phyloP scores from a whole-genome alignment of 2,329 filamentous ascomycete genomes.

The Aureobasidium zeae region DNA sequence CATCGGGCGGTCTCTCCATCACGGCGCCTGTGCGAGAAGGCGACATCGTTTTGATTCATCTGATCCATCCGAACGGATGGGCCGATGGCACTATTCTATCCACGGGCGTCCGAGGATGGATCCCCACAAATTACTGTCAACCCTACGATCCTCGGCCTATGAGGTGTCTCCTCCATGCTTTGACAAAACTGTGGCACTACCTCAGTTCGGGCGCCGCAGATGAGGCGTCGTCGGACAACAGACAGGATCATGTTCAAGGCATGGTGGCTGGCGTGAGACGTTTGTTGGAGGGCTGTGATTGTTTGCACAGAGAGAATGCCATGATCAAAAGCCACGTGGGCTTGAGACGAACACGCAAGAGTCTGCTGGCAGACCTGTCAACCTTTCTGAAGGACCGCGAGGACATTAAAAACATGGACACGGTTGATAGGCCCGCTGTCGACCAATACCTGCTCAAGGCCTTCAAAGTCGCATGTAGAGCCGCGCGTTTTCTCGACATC shows the following conservation, averaged over 20 bases:
- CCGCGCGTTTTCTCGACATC: constrained; percentile 80
- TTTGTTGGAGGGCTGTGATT: constrained; percentile 79
- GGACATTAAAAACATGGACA: constrained; percentile 62
- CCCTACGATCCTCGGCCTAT: constrained; percentile 85
- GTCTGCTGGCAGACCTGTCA: constrained; percentile 79
- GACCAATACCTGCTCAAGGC: constrained; percentile 91
- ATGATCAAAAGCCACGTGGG: constrained; percentile 66
- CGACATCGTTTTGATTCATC: constrained; percentile 88
- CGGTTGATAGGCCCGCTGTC: constrained; percentile 61
- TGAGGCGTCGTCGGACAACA: constrained; percentile 69
- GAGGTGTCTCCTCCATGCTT: constrained; percentile 70
- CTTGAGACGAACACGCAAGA: constrained; percentile 74
- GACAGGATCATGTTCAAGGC: constrained; percentile 88
- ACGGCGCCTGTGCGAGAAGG: constrained; percentile 83
- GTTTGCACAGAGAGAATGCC: constrained; percentile 70
- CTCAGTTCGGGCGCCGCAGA: constrained; percentile 58
- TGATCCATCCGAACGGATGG: constrained; percentile 97
- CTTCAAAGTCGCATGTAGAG: constrained; percentile 87
- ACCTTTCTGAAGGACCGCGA: constrained; percentile 84
- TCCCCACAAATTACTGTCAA: constrained; percentile 97
- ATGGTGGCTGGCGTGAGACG: constrained; percentile 89
- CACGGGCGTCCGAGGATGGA: constrained; percentile 82
- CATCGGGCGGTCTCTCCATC: constrained; percentile 50
- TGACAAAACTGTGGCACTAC: constrained; percentile 88
- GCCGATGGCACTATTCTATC: constrained; percentile 86